Evolutionary conservation across 2,329 filamentous ascomycete species (phyloP).

Genomic region (Epichloe glyceriae): DNA sequence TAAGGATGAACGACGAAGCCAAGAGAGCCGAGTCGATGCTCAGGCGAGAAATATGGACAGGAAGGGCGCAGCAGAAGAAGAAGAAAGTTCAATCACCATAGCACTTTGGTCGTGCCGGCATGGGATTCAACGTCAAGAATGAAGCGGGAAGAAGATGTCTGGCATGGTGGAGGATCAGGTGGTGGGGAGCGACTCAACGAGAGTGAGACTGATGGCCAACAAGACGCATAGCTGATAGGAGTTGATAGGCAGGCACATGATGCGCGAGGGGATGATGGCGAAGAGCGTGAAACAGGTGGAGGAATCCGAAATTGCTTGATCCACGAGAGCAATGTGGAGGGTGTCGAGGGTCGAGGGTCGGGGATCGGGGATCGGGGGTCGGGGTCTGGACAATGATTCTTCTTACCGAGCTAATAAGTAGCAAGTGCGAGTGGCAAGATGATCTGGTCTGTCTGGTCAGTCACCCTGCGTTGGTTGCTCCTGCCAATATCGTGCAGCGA

Average conservation of each 20-base stretch:
- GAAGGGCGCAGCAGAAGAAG: background rate
- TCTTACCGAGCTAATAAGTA: background rate
- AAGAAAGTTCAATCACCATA: background rate
- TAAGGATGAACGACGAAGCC: slow-evolving; percentile 6
- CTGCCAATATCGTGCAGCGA: background rate
- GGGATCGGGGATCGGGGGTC: background rate
- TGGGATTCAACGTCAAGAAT: background rate
- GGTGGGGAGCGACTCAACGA: background rate
- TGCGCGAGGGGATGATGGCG: background rate
- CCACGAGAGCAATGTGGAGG: background rate
- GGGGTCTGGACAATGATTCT: background rate
- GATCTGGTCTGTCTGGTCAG: background rate
- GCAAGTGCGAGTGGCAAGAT: background rate
- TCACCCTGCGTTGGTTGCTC: background rate
- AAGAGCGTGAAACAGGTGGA: background rate
- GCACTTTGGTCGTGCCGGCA: background rate
- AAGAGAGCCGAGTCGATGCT: background rate
- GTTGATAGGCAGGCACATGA: background rate
- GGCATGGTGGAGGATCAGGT: background rate
- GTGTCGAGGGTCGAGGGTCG: background rate
- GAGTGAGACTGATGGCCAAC: background rate
- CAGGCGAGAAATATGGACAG: background rate
- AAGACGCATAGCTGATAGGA: background rate
- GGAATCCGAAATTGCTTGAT: background rate
- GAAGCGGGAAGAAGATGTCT: background rate